Evolutionary conservation across 345 rosid genomes (phyloP).

Genomic region (Bruguiera gymnorhiza): DNA sequence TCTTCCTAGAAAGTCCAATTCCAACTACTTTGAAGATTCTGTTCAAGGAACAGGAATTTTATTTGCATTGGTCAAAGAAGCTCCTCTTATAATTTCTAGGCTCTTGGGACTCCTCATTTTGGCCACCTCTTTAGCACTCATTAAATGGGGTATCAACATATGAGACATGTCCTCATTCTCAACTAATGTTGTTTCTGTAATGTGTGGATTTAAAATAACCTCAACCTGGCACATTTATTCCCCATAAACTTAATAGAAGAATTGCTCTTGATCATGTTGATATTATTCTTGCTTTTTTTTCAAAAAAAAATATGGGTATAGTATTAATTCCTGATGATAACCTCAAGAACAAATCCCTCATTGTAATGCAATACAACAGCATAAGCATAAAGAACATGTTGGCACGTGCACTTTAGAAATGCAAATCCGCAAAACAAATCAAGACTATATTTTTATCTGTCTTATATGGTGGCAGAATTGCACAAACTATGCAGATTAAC

Average conservation of each 20-base stretch:
- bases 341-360: constrained; percentile 29
- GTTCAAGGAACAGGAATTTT: constrained; percentile 41
- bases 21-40: constrained; percentile 40
- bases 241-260: constrained; percentile 32
- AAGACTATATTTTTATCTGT: background rate
- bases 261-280: constrained; percentile 48
- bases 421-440: constrained; percentile 25
- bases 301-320: constrained; percentile 11
- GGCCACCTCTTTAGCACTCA: background rate
- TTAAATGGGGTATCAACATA: constrained; percentile 24
- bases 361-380: constrained; percentile 27
- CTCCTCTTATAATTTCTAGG: constrained; percentile 13
- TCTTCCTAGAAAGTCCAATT: constrained; percentile 38
- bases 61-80: constrained; percentile 17
- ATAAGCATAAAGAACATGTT: constrained; percentile 43
- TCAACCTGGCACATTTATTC: constrained; percentile 31
- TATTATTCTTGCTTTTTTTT: constrained; percentile 37
- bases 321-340: constrained; percentile 40
- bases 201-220: constrained; percentile 20
- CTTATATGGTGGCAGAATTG: too few species aligned
- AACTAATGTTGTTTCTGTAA: background rate
- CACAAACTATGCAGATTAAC: too few species aligned
- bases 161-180: constrained; percentile 37
- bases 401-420: constrained; percentile 25
- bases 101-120: background rate